Evolutionary conservation across 169 alveolate genomes (phyloP).

Genomic region (Besnoitia besnoiti): DNA sequence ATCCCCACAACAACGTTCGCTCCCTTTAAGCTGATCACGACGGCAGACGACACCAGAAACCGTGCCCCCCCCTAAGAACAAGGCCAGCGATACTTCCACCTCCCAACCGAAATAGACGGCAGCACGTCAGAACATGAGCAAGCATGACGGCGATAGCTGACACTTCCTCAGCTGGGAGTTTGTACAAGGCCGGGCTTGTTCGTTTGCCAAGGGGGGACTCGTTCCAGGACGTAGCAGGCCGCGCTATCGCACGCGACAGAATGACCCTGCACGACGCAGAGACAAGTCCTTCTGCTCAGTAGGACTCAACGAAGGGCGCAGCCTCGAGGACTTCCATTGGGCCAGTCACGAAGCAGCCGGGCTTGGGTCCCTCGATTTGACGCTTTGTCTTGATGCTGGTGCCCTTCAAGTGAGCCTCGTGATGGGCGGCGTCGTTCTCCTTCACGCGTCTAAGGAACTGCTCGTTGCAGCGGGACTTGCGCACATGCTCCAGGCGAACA

Average conservation of each 20-base stretch:
- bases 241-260: background rate
- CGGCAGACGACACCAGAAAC: background rate
- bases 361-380: conserved; percentile 76
- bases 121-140: background rate
- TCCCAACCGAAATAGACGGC: background rate
- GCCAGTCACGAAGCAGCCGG: conserved; percentile 78
- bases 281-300: background rate
- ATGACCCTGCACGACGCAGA: background rate
- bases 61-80: background rate
- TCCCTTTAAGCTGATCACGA: too few species aligned
- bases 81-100: background rate
- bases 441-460: conserved; percentile 94
- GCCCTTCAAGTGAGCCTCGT: conserved; percentile 92
- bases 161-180: background rate
- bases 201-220: background rate
- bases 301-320: conserved; percentile 58
- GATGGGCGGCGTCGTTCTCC: conserved; percentile 89
- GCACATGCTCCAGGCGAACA: conserved; percentile 97
- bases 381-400: conserved; percentile 71
- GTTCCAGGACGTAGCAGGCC: background rate
- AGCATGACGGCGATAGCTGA: background rate
- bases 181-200: background rate
- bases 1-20: background rate
- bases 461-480: conserved; percentile 96
- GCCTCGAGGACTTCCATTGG: conserved; percentile 53